phyloP scores from a whole-genome alignment of 1,139 yeast genomes.

The Lodderomyces margitis region DNA sequence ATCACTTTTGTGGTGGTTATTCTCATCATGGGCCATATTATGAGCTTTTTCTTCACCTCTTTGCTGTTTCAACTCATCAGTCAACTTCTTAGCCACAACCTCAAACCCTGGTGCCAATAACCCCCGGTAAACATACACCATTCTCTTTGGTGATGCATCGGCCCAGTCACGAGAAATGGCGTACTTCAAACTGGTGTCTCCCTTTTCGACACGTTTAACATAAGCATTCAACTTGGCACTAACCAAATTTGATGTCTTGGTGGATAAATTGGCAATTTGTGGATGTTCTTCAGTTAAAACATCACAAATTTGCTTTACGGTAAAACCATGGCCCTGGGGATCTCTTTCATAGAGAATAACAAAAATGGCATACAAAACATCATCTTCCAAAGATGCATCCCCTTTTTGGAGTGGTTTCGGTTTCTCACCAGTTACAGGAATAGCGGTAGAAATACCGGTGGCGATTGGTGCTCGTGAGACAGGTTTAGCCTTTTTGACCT shows the following conservation, averaged over 20 bases:
- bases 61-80: slow-evolving; percentile 34
- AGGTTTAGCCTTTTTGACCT: slow-evolving; percentile 35
- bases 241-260: slow-evolving; percentile 78
- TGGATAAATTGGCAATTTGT: slow-evolving; percentile 73
- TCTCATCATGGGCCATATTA: slow-evolving; percentile 10
- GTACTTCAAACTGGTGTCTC: slow-evolving; percentile 67
- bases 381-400: slow-evolving; percentile 67
- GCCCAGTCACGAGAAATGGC: slow-evolving; percentile 87
- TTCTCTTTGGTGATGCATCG: slow-evolving; percentile 80
- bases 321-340: slow-evolving; percentile 71
- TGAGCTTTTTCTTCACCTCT: slow-evolving; percentile 11
- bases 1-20: slow-evolving; percentile 6
- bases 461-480: slow-evolving; percentile 53
- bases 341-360: slow-evolving; percentile 67
- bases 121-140: slow-evolving; percentile 85
- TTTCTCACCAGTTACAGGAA: slow-evolving; percentile 79
- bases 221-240: slow-evolving; percentile 81
- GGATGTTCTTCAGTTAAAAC: slow-evolving; percentile 70
- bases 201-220: slow-evolving; percentile 79
- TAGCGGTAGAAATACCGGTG: slow-evolving; percentile 72
- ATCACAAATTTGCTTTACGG: slow-evolving; percentile 82
- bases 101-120: slow-evolving; percentile 69
- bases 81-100: slow-evolving; percentile 60
- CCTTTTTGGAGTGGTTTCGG: slow-evolving; percentile 66
- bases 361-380: slow-evolving; percentile 71